phyloP scores from a whole-genome alignment of 441 rosid genomes.

The Breynia disticha region DNA sequence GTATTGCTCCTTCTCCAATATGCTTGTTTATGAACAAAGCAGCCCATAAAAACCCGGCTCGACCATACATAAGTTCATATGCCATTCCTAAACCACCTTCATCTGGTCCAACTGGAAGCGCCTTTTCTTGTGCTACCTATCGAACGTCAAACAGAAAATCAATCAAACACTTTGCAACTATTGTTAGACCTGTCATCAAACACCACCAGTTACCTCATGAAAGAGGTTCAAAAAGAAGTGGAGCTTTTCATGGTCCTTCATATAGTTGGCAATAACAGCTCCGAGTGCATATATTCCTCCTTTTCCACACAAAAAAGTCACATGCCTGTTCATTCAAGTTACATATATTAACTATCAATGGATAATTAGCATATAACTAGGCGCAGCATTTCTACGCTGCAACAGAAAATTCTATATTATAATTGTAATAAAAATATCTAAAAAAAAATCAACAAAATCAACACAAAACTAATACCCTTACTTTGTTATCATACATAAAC shows the following conservation, averaged over 20 bases:
- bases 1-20: conserved; percentile 45
- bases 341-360: background rate
- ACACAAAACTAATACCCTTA: too few species aligned
- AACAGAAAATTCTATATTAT: too few species aligned
- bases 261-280: conserved; percentile 47
- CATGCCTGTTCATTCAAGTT: conserved; percentile 34
- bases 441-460: too few species aligned
- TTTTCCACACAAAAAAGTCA: conserved; percentile 74
- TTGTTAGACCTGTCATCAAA: too few species aligned
- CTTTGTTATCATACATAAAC: too few species aligned
- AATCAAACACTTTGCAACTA: too few species aligned
- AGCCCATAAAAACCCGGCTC: conserved; percentile 87
- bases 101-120: conserved; percentile 72
- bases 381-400: too few species aligned
- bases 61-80: conserved; percentile 73
- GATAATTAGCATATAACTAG: background rate
- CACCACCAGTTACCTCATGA: conserved; percentile 38
- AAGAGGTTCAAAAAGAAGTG: conserved; percentile 42
- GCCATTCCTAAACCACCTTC: conserved; percentile 96
- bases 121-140: conserved; percentile 67
- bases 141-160: too few species aligned
- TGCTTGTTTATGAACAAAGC: conserved; percentile 62
- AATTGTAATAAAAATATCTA: too few species aligned
- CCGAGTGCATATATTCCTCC: conserved; percentile 79
- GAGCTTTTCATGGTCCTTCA: conserved; percentile 38